Evolutionary conservation across 331 rosid species (phyloP), one percentile per base, ranked within the genome.

Genomic region (Erythrophleum ivorense): DNA sequence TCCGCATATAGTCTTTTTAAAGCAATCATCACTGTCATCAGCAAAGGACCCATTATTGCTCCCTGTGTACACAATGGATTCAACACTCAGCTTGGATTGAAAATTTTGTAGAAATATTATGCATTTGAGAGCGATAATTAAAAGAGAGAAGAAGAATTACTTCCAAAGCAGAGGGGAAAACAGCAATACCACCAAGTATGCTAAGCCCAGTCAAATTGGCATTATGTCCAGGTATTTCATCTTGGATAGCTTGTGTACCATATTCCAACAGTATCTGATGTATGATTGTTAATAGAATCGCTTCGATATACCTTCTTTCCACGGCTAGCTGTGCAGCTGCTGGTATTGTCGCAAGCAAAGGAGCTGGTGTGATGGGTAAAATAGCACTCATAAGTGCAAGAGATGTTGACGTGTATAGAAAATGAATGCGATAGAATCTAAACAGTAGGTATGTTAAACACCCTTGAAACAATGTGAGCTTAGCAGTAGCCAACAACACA

Each of bases 161-260:
- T 72, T 83, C 89, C 78, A 80, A 50, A 53, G 78, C 71, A 50
- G 85, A 84, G 49, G 87, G 81, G 57, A 84, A 87, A 54, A 87
- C 52, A 50, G 87, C 87, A 52, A 84, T 78, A 34, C 87, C 90
- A 13, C 87, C 87, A 24, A 84, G 87, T 54, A 87, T 87, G 82
- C 90, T 84, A 5, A 87, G 87, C 50, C 86, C 86, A 0, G 84
- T 84, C 76, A 87, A 68, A 82, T 87, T 81, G 36, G 87, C 85
- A 67, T 67, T 87, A 21, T 84, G 87, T 29, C 87, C 85, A 0
- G 80, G 90, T 6, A 87, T 87, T 77, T 87, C 87, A 68, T 81
- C 86, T 78, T 87, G 87, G 71, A 84, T 87, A 2, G 87, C 90
- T 13, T 34, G 2, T 12, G 87, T 78, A 14, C 86, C 87, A 46